These are phyloP conservation scores for Erysimum cheiri DNA, from an alignment of 441 rosid species.

Conservation along the genomic window DNA sequence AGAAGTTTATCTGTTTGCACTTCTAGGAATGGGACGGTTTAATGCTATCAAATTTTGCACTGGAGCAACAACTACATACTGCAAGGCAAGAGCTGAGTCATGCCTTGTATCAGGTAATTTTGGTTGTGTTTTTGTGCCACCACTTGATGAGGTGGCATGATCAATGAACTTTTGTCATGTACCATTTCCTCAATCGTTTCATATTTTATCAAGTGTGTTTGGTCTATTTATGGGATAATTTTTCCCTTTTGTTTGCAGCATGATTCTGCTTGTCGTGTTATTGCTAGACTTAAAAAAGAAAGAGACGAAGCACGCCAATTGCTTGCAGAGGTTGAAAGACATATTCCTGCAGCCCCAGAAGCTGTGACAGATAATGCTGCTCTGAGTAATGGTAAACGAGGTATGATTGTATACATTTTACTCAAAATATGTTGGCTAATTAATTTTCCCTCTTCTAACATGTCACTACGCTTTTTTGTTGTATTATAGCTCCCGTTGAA, in stretches of 20 bases:
- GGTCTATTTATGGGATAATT: constrained; percentile 6
- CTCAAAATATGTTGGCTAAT: constrained; percentile 5
- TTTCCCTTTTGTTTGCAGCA: constrained; percentile 59
- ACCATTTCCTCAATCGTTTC: neutral
- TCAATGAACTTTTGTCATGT: constrained; percentile 4
- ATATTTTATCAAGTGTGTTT: constrained; percentile 5
- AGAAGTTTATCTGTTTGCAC: constrained; percentile 14
- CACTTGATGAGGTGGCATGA: neutral
- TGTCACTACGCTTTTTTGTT: constrained; percentile 25
- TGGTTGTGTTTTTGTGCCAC: constrained; percentile 15
- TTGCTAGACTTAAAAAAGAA: constrained; percentile 97
- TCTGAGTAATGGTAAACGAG: constrained; percentile 91
- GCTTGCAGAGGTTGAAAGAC: constrained; percentile 87
- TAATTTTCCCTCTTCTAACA: constrained; percentile 1
- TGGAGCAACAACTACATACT: constrained; percentile 95
- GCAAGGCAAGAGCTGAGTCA: constrained; percentile 99
- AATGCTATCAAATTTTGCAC: constrained; percentile 93
- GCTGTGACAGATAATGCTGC: constrained; percentile 53
- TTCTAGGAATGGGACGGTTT: constrained; percentile 98
- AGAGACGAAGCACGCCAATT: constrained; percentile 92
- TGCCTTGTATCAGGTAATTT: constrained; percentile 91
- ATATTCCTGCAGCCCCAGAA: constrained; percentile 65
- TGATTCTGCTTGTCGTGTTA: constrained; percentile 99
- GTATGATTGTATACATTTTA: constrained; percentile 44
- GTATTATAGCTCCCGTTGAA: constrained; percentile 61